Conservation (phyloP, 2,329 filamentous ascomycete species). For the Aurifilum marmelostoma region DNA sequence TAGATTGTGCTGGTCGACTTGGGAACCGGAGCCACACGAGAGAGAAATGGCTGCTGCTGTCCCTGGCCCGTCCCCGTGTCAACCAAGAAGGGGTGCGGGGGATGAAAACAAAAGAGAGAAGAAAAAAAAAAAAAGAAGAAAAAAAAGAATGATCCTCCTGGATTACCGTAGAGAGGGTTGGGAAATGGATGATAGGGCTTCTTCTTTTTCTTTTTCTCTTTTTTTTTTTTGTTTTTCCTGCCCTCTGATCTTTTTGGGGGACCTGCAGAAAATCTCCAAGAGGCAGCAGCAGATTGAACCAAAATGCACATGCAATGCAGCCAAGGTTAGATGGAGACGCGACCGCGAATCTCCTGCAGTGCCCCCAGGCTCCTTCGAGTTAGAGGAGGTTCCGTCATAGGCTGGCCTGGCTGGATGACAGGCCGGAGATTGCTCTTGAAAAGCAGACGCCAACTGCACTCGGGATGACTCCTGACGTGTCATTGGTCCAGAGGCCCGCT, state of each 20-base stretch:
- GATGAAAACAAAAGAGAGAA: background rate
- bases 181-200: background rate
- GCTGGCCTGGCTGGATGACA: constrained; percentile 9
- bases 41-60: background rate
- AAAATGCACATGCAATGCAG: constrained; percentile 5
- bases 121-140: background rate
- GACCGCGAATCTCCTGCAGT: constrained; percentile 4
- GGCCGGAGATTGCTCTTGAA: constrained; percentile 8
- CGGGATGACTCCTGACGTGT: constrained; percentile 3
- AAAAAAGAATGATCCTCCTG: background rate
- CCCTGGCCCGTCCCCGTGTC: background rate
- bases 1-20: constrained; percentile 9
- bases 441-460: background rate
- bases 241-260: background rate
- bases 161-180: background rate
- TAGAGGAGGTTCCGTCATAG: constrained; percentile 10
- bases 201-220: background rate
- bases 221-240: background rate
- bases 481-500: background rate
- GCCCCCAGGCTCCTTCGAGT: background rate
- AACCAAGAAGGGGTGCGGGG: background rate
- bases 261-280: constrained; percentile 1
- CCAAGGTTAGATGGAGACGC: background rate
- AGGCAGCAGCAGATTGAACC: background rate
- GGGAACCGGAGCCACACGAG: background rate